Percentiles rank a stretch among this genome's conserved stretches.
Evolutionary conservation across 805 yeast genomes (phyloP).

Genomic region (Lachancea sp.): DNA sequence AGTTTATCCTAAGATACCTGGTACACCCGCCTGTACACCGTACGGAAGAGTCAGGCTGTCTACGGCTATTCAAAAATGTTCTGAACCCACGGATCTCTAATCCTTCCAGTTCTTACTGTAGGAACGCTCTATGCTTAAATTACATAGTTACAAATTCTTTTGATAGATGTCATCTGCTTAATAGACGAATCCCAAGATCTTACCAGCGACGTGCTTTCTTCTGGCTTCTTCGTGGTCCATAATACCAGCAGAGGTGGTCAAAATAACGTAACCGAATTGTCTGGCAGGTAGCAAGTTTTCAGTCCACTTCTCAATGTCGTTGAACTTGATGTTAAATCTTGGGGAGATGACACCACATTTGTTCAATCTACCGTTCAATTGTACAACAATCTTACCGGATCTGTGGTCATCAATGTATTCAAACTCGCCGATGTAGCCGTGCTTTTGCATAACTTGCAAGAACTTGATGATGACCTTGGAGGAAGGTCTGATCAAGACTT

Average conservation of each 20-base stretch:
- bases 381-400: slow-evolving; percentile 95
- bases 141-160: slow-evolving; percentile 3
- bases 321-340: slow-evolving; percentile 94
- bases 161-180: slow-evolving; percentile 33
- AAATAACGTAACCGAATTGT: slow-evolving; percentile 96
- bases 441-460: slow-evolving; percentile 95
- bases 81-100: too few relatives aligned
- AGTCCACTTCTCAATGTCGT: slow-evolving; percentile 97
- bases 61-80: too few relatives aligned
- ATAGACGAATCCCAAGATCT: slow-evolving; percentile 97
- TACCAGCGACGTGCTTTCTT: slow-evolving; percentile 99
- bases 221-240: slow-evolving; percentile 99
- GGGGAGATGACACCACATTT: slow-evolving; percentile 99
- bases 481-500: slow-evolving; percentile 95
- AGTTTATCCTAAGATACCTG: too few relatives aligned
- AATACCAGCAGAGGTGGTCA: slow-evolving; percentile 98
- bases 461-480: slow-evolving; percentile 97
- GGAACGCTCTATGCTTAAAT: slow-evolving; percentile 1
- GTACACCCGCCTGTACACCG: too few relatives aligned
- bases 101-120: neutral
- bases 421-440: slow-evolving; percentile 98
- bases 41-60: too few relatives aligned
- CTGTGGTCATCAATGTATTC: slow-evolving; percentile 99
- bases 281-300: slow-evolving; percentile 97
- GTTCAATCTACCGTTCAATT: slow-evolving; percentile 96